phyloP scores from a whole-genome alignment of 805 yeast genomes.

The Wickerhamomyces bovis region DNA sequence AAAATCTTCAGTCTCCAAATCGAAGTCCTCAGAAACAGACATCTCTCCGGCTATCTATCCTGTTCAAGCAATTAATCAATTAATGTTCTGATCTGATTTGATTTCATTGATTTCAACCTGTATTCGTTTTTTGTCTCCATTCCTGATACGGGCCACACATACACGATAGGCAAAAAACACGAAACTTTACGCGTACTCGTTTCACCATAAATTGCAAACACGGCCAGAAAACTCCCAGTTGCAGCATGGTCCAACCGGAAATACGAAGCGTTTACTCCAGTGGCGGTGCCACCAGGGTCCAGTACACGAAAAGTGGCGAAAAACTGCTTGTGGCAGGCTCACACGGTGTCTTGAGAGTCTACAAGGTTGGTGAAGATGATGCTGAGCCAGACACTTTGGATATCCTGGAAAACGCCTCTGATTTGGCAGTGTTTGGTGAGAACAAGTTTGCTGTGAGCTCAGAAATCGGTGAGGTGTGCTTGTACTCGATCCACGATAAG shows the following conservation, averaged over 20 bases:
- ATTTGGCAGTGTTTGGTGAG: conserved; percentile 10
- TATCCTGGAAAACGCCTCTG: conserved; percentile 18
- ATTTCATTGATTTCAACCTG: no score
- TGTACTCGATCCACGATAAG: conserved; percentile 16
- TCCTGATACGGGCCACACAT: background rate
- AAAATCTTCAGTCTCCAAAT: conserved; percentile 20
- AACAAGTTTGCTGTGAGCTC: conserved; percentile 19
- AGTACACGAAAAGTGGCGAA: conserved; percentile 14
- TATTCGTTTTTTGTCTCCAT: background rate
- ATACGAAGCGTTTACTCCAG: conserved; percentile 18
- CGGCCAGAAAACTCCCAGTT: background rate
- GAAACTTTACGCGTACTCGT: background rate
- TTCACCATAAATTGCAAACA: background rate
- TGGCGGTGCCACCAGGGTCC: conserved; percentile 18
- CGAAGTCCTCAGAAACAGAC: conserved; percentile 4
- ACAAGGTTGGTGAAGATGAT: conserved; percentile 14
- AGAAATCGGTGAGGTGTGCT: conserved; percentile 19
- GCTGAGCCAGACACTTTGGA: conserved; percentile 23
- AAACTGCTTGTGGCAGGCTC: conserved; percentile 21
- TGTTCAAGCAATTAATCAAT: background rate
- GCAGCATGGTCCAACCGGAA: conserved; percentile 11
- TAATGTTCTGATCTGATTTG: no score
- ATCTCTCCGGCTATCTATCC: background rate
- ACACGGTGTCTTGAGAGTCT: conserved; percentile 19
- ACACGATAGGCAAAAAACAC: background rate